These are phyloP conservation scores for Fusarium protoensiforme DNA, from an alignment of 2,329 filamentous ascomycete species.

Conservation along the genomic window DNA sequence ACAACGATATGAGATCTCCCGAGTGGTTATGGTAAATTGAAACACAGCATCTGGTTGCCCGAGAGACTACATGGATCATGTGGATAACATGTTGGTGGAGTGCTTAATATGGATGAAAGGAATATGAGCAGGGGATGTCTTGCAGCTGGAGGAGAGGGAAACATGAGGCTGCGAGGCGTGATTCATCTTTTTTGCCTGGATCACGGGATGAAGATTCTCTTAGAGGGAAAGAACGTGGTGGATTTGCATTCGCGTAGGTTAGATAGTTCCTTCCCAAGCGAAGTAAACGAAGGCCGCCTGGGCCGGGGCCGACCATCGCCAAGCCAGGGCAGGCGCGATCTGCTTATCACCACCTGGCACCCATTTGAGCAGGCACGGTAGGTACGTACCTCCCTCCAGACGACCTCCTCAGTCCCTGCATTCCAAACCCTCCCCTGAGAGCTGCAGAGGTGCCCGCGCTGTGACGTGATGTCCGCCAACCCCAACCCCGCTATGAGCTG, in stretches of 20 bases:
- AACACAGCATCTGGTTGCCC: constrained; percentile 35
- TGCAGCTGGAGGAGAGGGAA: not conserved
- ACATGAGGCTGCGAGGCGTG: not conserved
- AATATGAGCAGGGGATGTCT: constrained; percentile 4
- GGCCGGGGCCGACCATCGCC: constrained; percentile 3
- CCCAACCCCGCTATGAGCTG: constrained; percentile 40
- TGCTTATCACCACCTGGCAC: not conserved
- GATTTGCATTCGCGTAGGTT: not conserved
- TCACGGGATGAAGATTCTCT: not conserved
- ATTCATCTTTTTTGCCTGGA: constrained; percentile 7
- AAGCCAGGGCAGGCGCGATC: constrained; percentile 23
- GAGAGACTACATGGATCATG: constrained; percentile 41
- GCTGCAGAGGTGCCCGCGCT: constrained; percentile 1
- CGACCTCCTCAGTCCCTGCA: constrained; percentile 29
- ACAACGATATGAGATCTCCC: constrained; percentile 15
- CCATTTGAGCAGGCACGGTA: not conserved
- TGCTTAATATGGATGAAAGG: constrained; percentile 9
- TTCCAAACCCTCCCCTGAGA: constrained; percentile 13
- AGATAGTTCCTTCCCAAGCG: constrained; percentile 11
- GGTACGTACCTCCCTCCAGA: constrained; percentile 30
- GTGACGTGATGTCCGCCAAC: constrained; percentile 39
- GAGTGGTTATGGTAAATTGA: constrained; percentile 28
- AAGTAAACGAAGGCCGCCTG: not conserved
- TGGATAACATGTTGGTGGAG: constrained; percentile 38
- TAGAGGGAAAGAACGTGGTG: constrained; percentile 9